Base-by-base conservation (phyloP, 2,329 filamentous ascomycete species). In the Ophiostoma sp. region DNA sequence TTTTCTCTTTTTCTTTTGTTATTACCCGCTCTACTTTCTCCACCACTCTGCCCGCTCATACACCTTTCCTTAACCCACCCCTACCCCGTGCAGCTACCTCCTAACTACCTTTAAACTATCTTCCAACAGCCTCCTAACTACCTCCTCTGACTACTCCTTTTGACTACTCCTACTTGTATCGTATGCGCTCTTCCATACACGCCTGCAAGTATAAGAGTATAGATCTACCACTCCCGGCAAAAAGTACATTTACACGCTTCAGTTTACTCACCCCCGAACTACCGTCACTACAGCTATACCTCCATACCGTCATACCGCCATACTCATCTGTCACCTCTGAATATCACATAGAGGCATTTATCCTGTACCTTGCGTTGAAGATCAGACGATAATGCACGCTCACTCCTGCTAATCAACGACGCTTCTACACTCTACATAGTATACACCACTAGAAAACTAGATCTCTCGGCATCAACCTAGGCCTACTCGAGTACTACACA, bases 371-470 rank as follows among this genome's bases (percentile, higher is more conserved):
- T 75, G 75, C 78, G 77, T 75, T 75, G 76, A 75, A 79, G 75
- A 80, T 81, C 79, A 79, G 79, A 81, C 77, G 79, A 81, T 80
- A 81, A 80, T 79, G 77, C 78, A 38, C 47, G 27, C 55, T 18
- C 27, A 5, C 18, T 60, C 12, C 18, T 27, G 27, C 27, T 60
- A 60, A 18, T 55, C 49, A 18, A 55, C n/a, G n/a, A 27, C 27
- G 27, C 27, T 38, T 4, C 12, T 14, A 8, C 14, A 60, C n/a
- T 36, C 7, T 36, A 55, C 16, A 55, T 18, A 55, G 4, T 55
- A 55, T 6, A 60, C 27, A 58, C 55, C 55, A 38, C 36, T 38
- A 27, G 55, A 41, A 68, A 41, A 67, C 71, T 72, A 73, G 73
- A 76, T 77, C 75, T 74, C 74, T 74, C 69, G 65, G 65, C 65